Conservation (phyloP, 2,329 filamentous ascomycete species). For the Talaromyces sp. region DNA sequence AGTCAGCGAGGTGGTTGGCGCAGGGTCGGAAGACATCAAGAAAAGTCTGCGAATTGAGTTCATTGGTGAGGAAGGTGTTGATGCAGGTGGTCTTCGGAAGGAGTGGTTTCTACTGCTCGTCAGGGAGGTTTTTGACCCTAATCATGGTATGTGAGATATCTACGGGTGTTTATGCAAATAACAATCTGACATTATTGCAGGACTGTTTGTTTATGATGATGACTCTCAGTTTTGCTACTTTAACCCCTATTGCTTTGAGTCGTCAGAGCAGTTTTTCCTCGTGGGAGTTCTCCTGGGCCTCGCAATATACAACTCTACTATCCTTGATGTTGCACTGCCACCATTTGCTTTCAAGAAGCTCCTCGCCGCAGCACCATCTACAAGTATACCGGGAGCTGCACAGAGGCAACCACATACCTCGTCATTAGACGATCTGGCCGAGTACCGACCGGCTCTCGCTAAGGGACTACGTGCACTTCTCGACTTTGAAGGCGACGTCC, state of each 20-base stretch:
- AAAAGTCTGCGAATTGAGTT: conserved; percentile 86
- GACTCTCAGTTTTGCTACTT: conserved; percentile 91
- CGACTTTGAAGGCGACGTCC: conserved; percentile 79
- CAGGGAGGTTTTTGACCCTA: conserved; percentile 84
- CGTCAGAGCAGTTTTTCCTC: conserved; percentile 85
- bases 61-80: conserved; percentile 82
- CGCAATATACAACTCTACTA: conserved; percentile 93
- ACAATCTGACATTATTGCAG: conserved; percentile 41
- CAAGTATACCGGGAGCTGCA: conserved; percentile 56
- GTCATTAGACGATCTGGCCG: conserved; percentile 75
- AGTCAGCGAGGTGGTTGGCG: conserved; percentile 80
- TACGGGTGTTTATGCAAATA: background rate
- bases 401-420: conserved; percentile 63
- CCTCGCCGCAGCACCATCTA: conserved; percentile 68
- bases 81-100: conserved; percentile 84
- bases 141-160: conserved; percentile 63
- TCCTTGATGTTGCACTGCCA: conserved; percentile 81
- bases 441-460: conserved; percentile 74
- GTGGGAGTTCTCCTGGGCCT: conserved; percentile 84
- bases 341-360: conserved; percentile 88
- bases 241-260: conserved; percentile 85
- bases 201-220: conserved; percentile 89
- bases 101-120: conserved; percentile 92
- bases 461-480: conserved; percentile 71
- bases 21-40: conserved; percentile 79